These are phyloP conservation scores for Russula brevipes DNA, from an alignment of 768 basidiomycete genomes.

Conservation along the genomic window DNA sequence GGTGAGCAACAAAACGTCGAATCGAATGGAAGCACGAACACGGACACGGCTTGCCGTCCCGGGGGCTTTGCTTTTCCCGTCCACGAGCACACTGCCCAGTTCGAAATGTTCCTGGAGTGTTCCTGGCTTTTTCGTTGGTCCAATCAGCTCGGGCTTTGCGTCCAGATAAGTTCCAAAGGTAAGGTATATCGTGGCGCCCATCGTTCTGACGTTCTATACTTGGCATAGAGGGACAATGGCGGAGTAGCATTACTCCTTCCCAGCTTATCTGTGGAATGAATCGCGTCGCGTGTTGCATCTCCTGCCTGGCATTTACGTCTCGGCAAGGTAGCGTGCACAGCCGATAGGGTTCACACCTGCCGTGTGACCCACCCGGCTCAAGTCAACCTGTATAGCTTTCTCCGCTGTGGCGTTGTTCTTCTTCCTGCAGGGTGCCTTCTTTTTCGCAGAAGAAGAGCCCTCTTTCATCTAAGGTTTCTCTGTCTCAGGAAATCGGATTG, in stretches of 20 bases:
- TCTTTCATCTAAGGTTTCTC: constrained; percentile 3
- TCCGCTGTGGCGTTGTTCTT: constrained; percentile 2
- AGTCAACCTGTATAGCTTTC: constrained; percentile 12
- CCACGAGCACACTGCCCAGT: neutral
- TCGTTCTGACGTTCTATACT: neutral
- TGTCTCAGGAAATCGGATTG: constrained; percentile 7
- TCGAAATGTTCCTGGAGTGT: neutral
- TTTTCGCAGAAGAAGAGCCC: neutral
- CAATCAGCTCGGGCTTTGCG: neutral
- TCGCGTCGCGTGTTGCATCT: neutral
- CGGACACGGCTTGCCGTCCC: neutral
- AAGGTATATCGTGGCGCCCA: neutral
- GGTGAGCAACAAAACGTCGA: neutral
- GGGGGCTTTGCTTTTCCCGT: neutral
- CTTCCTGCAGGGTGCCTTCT: neutral
- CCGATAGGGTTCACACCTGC: neutral
- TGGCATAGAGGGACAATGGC: neutral
- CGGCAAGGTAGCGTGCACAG: neutral
- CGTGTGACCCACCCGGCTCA: neutral
- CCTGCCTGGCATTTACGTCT: neutral
- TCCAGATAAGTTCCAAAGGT: constrained; percentile 6
- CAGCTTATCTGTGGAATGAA: neutral
- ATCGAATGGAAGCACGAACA: constrained; percentile 17
- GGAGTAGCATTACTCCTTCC: neutral
- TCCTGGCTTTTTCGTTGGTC: neutral